These are phyloP conservation scores for Aspergillus conjunctus DNA, from an alignment of 495 filamentous ascomycete species.

Conservation along the genomic window DNA sequence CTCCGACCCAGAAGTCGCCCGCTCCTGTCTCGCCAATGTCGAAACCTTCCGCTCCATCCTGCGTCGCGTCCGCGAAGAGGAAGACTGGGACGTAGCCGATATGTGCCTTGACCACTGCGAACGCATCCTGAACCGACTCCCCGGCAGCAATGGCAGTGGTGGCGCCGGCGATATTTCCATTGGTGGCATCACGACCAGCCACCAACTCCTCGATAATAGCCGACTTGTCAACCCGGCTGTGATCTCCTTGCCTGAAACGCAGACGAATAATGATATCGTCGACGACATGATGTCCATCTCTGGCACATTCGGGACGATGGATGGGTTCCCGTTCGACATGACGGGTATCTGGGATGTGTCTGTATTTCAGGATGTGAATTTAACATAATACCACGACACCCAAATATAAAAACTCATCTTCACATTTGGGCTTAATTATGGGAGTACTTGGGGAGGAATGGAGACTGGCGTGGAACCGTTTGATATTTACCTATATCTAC, in stretches of 20 bases:
- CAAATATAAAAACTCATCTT: too few species aligned
- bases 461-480: not conserved
- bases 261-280: slow-evolving; percentile 54
- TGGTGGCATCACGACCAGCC: slow-evolving; percentile 5
- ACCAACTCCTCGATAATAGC: slow-evolving; percentile 10
- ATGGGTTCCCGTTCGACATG: slow-evolving; percentile 55
- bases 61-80: slow-evolving; percentile 52
- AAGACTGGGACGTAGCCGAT: slow-evolving; percentile 57
- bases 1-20: slow-evolving; percentile 42
- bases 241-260: slow-evolving; percentile 49
- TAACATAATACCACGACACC: slow-evolving; percentile 30
- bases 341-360: slow-evolving; percentile 55
- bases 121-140: slow-evolving; percentile 47
- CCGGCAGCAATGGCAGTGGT: slow-evolving; percentile 28
- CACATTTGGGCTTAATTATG: too few species aligned
- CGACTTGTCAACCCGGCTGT: slow-evolving; percentile 47
- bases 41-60: slow-evolving; percentile 47
- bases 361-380: slow-evolving; percentile 50
- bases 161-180: slow-evolving; percentile 13
- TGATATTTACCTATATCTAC: not conserved
- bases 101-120: slow-evolving; percentile 58
- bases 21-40: slow-evolving; percentile 46
- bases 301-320: slow-evolving; percentile 52
- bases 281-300: slow-evolving; percentile 57
- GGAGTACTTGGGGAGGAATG: not conserved